Base-by-base conservation (phyloP, 2,329 filamentous ascomycete genomes). In the Fusarium brevicatenulatum region DNA sequence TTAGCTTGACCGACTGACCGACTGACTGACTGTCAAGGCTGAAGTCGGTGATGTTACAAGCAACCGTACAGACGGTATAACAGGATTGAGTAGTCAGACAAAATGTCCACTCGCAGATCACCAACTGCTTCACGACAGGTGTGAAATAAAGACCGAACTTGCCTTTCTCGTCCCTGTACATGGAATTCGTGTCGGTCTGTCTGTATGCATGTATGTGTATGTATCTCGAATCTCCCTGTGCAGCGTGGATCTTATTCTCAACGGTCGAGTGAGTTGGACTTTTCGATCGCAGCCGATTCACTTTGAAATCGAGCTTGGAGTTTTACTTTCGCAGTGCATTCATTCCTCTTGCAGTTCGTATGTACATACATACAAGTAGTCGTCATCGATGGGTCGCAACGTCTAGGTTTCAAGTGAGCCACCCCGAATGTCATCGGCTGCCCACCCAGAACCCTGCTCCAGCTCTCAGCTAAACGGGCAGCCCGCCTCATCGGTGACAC, bases 401-500 rank as follows among this genome's bases (percentile, higher is more conserved):
- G 64, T 72, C 64, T 59, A 36, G 55, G 64, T 72, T 72, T 72
- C 69, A 72, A 68, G 44, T 71, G 69, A 71, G 69, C 69, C 69
- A 53, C 64, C 64, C 68, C 69, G 64, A 72, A 72, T 69, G 68
- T 61, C 68, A 65, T 72, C 69, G 69, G 69, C 54, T 53, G 69
- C 55, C 64, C 58, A 49, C 63, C 50, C 65, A 60, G 58, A 68
- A 59, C 69, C 68, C 57, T 68, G 68, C 59, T 68, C 58, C 68
- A 72, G 58, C 69, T 72, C 53, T 70, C 68, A 69, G 69, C 65
- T 72, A 71, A 57, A 68, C 56, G 59, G 66, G 56, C 57, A 68
- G 54, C 68, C 69, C 64, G 69, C 69, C 64, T 72, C 69, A 72
- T 72, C 69, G 63, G 68, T 65, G 69, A 72, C 61, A 72, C 64